phyloP scores from a whole-genome alignment of 768 basidiomycete species.

The Lentinula detonsa region DNA sequence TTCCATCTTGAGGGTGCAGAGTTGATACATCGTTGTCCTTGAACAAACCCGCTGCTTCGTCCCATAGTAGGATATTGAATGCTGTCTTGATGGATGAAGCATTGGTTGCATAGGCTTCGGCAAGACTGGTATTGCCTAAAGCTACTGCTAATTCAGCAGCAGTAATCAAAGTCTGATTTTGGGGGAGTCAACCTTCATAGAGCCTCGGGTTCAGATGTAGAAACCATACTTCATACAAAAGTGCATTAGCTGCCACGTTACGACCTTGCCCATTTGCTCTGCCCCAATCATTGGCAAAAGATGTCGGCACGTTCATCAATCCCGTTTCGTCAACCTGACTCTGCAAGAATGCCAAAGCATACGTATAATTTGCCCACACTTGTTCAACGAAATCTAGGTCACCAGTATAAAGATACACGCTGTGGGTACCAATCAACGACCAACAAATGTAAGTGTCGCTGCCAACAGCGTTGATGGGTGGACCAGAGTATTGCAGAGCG shows the following conservation, averaged over 20 bases:
- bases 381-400: conserved; percentile 34
- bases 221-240: conserved; percentile 39
- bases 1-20: conserved; percentile 44
- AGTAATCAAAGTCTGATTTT: conserved; percentile 24
- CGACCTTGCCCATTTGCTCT: conserved; percentile 38
- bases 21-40: conserved; percentile 38
- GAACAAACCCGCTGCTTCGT: conserved; percentile 34
- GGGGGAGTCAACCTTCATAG: not conserved
- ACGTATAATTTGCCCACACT: conserved; percentile 30
- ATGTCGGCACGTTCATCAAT: conserved; percentile 30
- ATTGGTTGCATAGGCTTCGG: conserved; percentile 22
- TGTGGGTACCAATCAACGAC: conserved; percentile 39
- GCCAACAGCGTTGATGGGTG: conserved; percentile 26
- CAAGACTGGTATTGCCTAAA: conserved; percentile 19
- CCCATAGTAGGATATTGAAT: conserved; percentile 41
- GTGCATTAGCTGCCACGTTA: conserved; percentile 27
- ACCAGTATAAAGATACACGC: conserved; percentile 42
- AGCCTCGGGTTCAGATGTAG: not conserved
- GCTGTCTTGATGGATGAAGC: conserved; percentile 30
- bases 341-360: conserved; percentile 29
- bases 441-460: conserved; percentile 44
- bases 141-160: conserved; percentile 28
- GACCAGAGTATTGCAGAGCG: conserved; percentile 39
- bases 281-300: conserved; percentile 45
- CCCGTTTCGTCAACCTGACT: conserved; percentile 33